Conservation (phyloP, 2,329 filamentous ascomycete species). For the Fusarium fujikuroi region DNA sequence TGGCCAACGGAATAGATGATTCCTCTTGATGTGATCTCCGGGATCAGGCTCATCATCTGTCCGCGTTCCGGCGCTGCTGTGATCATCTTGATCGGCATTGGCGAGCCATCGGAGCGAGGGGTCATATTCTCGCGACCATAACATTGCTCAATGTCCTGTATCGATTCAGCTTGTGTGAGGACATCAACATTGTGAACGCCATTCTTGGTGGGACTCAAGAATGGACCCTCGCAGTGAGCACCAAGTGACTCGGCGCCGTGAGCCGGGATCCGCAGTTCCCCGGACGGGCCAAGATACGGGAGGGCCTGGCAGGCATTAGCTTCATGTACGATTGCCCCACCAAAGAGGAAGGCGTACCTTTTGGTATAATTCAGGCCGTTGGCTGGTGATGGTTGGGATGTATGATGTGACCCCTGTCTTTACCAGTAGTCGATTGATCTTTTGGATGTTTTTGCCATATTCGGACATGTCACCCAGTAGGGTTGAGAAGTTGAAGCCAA, state of each 20-base stretch:
- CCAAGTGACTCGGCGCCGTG: conserved; percentile 88
- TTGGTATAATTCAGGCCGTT: conserved; percentile 83
- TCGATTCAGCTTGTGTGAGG: conserved; percentile 70
- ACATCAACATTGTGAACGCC: conserved; percentile 84
- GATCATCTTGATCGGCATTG: conserved; percentile 75
- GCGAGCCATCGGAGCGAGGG: conserved; percentile 48
- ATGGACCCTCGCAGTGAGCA: conserved; percentile 91
- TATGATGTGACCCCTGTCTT: conserved; percentile 89
- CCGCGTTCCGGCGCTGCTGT: conserved; percentile 87
- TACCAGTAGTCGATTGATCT: conserved; percentile 77
- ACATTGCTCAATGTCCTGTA: conserved; percentile 74
- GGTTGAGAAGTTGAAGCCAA: conserved; percentile 91
- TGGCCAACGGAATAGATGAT: conserved; percentile 87
- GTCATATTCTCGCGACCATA: conserved; percentile 78
- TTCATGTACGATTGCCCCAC: conserved; percentile 34
- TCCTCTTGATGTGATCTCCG: conserved; percentile 69
- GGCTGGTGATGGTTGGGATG: conserved; percentile 85
- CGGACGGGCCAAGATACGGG: conserved; percentile 80
- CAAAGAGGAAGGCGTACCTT: conserved; percentile 58
- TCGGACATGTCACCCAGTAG: conserved; percentile 73
- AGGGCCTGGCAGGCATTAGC: conserved; percentile 63
- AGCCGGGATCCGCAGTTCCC: conserved; percentile 64
- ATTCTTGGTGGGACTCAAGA: conserved; percentile 84
- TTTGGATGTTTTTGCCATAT: conserved; percentile 78
- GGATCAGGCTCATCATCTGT: conserved; percentile 74